Base-by-base conservation (phyloP, 2,329 filamentous ascomycete species). In the Colletotrichum sp. region DNA sequence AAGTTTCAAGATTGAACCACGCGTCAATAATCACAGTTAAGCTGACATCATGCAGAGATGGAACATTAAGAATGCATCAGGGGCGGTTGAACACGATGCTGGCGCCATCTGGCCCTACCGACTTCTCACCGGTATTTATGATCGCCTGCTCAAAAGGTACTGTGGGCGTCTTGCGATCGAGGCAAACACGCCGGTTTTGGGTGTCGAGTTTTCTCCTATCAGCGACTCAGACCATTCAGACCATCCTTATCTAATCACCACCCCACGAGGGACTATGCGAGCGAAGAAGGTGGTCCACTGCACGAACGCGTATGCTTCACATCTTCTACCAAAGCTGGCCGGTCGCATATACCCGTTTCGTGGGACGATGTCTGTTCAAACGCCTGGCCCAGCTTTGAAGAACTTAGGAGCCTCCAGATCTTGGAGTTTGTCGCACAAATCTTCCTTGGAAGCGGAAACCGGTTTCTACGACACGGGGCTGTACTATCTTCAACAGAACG, bases 321-420 rank as follows among this genome's bases (percentile, higher is more conserved):
- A 88, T 76, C 81, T 89, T 6, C 78, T 88, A 2, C 87, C 87
- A 0, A 72, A 72, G 0, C 78, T 88, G 3, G 80, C 83, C 5
- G 86, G 86, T 1, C 79, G 78, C 3, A 63, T 88, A 10, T 84
- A 81, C 60, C 86, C 86, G 0, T 80, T 85, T 21, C 83, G 86
- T 39, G 86, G 85, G 1, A 84, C 84, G 6, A 88, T 89, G 87
- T 85, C 85, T 4, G 84, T 85, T 6, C 87, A 88, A 75, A 79
- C 81, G 30, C 80, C 84, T 52, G 80, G 67, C 15, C 70, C 77
- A 0, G 39, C 28, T 1, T 75, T 80, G 3, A 73, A 77, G 10
- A 71, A 74, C 16, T 44, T 71, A 2, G 74, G 78, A 9, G 69
- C 34, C 18, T 39, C 66, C 3, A 39, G 71, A 4, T 79, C 79